Evolutionary conservation across 2,329 filamentous ascomycete genomes (phyloP), one percentile per base, ranked within the genome.

Genomic region (Penicillium sp.): DNA sequence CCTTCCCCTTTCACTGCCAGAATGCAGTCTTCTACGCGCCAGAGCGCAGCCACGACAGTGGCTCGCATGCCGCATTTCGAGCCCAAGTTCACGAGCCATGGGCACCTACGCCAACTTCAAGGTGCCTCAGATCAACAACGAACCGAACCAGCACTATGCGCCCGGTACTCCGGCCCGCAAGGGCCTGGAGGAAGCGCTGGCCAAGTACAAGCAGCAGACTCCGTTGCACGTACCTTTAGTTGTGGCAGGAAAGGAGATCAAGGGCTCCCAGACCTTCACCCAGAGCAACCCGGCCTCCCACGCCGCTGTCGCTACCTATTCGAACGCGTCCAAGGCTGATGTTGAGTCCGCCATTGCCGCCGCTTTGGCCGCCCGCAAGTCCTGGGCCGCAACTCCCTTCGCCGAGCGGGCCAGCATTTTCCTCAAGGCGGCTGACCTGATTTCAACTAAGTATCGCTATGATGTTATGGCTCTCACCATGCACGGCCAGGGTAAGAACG

Each of bases 401-500:
- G 82, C 87, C 39, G 91, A 97, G 71, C 82, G 91, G 44, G 91
- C 91, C 10, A 87, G 90, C 46, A 79, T 98, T 65, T 97, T 97
- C 75, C 80, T 97, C 63, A 96, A 96, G 78, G 91, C 93, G 3
- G 91, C 91, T 27, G 90, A 97, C 66, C 77, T 98, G 52, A 82
- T 98, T 58, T 77, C 86, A 44, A 86, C 81, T 55, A 97, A 97
- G 74, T 97, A 98, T 73, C 82, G 93, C 65, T 96, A 95, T 72
- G 89, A 96, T 46, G 81, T 98, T 60, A 95, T 97, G 87, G 91
- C 93, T 6, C 82, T 89, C 36, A 96, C 93, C 11, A 95, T 97
- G 82, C 77, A 95, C 26, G 93, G 91, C 51, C 91, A 98, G 73
- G 91, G 93, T 62, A 97, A 97, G 81, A 97, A 96, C 69, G 89